Evolutionary conservation across 305 asterid genomes (phyloP), one percentile per base, ranked within the genome.

Genomic region (Fraxinus albicans): DNA sequence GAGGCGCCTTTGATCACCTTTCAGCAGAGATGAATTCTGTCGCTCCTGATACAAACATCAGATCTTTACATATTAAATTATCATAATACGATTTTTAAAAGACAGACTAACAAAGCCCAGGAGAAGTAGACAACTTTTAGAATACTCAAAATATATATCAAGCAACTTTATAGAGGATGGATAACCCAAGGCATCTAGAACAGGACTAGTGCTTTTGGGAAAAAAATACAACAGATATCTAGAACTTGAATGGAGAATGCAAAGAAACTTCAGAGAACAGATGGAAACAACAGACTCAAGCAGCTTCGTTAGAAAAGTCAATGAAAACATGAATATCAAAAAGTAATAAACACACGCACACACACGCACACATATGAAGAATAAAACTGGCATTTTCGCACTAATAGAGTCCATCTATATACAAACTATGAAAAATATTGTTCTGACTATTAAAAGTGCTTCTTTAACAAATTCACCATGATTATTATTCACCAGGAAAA

Each of bases 21-120:
- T 86, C 83, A 94, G 29, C 77, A 70, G 88, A 72, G 88, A 84
- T 76, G 98, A 93, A 47, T 83, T 89, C 85, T 94, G 99, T 76
- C 98, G 89, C 84, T 91, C 94, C 99, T 96, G 88, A 85, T 80
- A 78, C 44, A 35, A 81, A 83, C 74, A 78, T 29, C 60, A 84
- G 80, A 85, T 65, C 69, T 83, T 78, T 74, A 76, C 76, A 15
- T 19, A 21, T 73, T 60, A 73, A 29, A 73, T 25, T 25, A 33
- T 60, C 60, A 33, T 35, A 21, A 72, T 72, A 72, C n/a, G 25
- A 31, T 72, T 13, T 50, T 4, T 5, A 0, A 33, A 55, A 77
- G 27, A 77, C 19, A 35, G 35, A 70, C 33, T 35, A 3, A 36
- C 29, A 35, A 81, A 79, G 75, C 38, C 73, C 36, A 17, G 19